Conservation (phyloP, 2,329 filamentous ascomycete genomes). For the Aspergillus oerlinghausenensis region DNA sequence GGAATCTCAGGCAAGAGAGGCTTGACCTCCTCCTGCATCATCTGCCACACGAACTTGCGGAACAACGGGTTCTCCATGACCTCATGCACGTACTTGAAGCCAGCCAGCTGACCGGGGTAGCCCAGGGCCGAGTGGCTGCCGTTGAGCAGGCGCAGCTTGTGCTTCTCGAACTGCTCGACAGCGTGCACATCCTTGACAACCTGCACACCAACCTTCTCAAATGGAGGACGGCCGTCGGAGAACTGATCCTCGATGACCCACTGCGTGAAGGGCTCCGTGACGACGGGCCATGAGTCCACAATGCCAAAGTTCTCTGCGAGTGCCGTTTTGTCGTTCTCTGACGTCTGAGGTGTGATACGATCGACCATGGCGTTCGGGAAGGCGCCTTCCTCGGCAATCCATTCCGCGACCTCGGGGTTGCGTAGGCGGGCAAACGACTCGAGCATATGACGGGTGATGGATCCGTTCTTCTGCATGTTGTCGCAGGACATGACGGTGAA, state of each 20-base stretch:
- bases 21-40: slow-evolving; percentile 55
- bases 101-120: slow-evolving; percentile 49
- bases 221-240: slow-evolving; percentile 47
- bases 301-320: slow-evolving; percentile 46
- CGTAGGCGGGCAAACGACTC: slow-evolving; percentile 46
- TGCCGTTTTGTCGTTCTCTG: slow-evolving; percentile 41
- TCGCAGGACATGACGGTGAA: slow-evolving; percentile 55
- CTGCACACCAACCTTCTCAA: slow-evolving; percentile 52
- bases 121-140: slow-evolving; percentile 51
- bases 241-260: slow-evolving; percentile 55
- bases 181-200: slow-evolving; percentile 49
- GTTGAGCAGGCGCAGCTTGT: slow-evolving; percentile 54
- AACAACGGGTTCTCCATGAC: slow-evolving; percentile 48
- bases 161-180: slow-evolving; percentile 53
- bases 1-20: slow-evolving; percentile 48
- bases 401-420: slow-evolving; percentile 46
- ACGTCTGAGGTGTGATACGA: slow-evolving; percentile 52
- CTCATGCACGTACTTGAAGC: slow-evolving; percentile 53
- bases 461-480: slow-evolving; percentile 56
- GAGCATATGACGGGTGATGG: slow-evolving; percentile 52
- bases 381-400: slow-evolving; percentile 46
- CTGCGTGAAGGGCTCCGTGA: slow-evolving; percentile 54
- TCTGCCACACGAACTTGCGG: slow-evolving; percentile 48
- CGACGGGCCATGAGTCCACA: slow-evolving; percentile 51
- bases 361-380: slow-evolving; percentile 57